A percentile compares a stretch with the other conserved stretches of the same genome.
Evolutionary conservation across 2,329 filamentous ascomycete genomes (phyloP).

Genomic region (Venturiaceae sp.): DNA sequence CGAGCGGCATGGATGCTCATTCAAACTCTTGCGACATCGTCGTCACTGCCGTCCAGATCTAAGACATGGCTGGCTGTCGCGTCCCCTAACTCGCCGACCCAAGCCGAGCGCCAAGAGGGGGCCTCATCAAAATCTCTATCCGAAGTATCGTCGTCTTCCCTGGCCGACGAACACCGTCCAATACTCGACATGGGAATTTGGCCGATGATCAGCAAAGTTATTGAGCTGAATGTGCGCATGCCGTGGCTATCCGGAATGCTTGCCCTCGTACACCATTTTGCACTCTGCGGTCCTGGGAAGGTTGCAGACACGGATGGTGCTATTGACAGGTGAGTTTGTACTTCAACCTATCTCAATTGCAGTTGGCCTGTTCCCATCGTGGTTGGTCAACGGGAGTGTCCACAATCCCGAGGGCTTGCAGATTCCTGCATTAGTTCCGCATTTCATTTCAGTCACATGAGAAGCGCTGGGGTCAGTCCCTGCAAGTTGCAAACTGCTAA

Average conservation of each 20-base stretch:
- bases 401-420: constrained; percentile 9
- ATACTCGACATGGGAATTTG: constrained; percentile 71
- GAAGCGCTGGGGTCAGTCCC: not conserved
- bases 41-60: constrained; percentile 52
- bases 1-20: constrained; percentile 57
- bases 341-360: constrained; percentile 17
- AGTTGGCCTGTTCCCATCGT: constrained; percentile 10
- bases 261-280: constrained; percentile 65
- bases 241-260: constrained; percentile 76
- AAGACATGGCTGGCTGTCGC: constrained; percentile 15
- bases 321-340: constrained; percentile 76
- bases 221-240: constrained; percentile 72
- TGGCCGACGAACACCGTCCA: constrained; percentile 37
- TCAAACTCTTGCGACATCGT: constrained; percentile 55
- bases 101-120: not conserved
- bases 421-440: constrained; percentile 3
- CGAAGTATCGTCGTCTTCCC: constrained; percentile 10
- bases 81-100: not conserved
- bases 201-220: constrained; percentile 60
- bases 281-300: constrained; percentile 63
- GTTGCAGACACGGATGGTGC: constrained; percentile 66
- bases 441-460: constrained; percentile 3
- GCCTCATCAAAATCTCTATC: not conserved
- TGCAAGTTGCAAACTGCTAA: not conserved
- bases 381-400: constrained; percentile 21